Conservation (phyloP, 768 basidiomycete genomes). For the Kwoniella mangroviensis region DNA sequence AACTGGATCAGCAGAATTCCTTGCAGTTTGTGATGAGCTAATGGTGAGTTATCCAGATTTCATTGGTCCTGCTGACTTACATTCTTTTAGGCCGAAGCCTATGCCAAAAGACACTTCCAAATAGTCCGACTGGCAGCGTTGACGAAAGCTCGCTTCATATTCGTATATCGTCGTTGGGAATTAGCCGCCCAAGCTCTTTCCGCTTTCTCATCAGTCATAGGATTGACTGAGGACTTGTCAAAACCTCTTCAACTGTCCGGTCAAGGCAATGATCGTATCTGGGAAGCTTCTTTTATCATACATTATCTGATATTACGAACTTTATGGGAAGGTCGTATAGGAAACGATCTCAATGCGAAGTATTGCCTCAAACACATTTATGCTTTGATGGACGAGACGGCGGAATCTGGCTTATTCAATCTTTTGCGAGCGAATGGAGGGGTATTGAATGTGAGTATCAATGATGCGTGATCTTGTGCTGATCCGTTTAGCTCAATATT, state of each 20-base stretch:
- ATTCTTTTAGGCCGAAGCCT: conserved; percentile 23
- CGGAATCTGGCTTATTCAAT: conserved; percentile 21
- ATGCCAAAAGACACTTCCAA: conserved; percentile 21
- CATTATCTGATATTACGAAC: conserved; percentile 35
- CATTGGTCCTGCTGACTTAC: neutral
- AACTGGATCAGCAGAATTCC: conserved; percentile 25
- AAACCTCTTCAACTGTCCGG: neutral
- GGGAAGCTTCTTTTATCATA: conserved; percentile 13
- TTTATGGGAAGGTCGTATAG: conserved; percentile 42
- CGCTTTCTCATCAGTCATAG: conserved; percentile 7
- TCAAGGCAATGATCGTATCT: conserved; percentile 1
- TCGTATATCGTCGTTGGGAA: conserved; percentile 43
- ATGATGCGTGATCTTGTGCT: neutral
- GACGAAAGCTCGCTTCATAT: conserved; percentile 30
- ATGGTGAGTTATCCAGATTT: conserved; percentile 17
- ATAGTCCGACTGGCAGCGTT: conserved; percentile 23
- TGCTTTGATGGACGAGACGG: conserved; percentile 31
- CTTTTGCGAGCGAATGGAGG: conserved; percentile 28
- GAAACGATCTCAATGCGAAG: conserved; percentile 32
- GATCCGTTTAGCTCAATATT: conserved; percentile 9
- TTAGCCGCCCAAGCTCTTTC: conserved; percentile 17
- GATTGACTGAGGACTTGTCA: conserved; percentile 12
- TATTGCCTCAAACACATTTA: conserved; percentile 30
- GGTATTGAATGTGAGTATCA: conserved; percentile 24
- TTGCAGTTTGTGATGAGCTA: conserved; percentile 29